Evolutionary conservation across 768 basidiomycete species (phyloP).

Genomic region (Gloeostereum incarnatum): DNA sequence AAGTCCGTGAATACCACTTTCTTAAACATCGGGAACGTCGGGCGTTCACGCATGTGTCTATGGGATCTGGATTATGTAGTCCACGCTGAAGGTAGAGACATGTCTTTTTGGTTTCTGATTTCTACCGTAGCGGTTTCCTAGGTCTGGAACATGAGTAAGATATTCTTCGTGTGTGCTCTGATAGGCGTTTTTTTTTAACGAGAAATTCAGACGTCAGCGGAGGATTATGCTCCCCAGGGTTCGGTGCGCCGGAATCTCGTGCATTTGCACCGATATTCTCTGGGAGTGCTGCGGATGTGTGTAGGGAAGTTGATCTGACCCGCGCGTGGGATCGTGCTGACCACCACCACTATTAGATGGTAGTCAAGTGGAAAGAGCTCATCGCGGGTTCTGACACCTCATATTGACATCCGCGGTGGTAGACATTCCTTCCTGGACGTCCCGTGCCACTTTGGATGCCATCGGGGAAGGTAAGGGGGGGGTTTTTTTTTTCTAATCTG

Average conservation of each 20-base stretch:
- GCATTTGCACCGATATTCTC: constrained; percentile 41
- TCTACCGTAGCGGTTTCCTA: constrained; percentile 41
- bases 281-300: constrained; percentile 31
- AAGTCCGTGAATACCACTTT: too few species aligned
- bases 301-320: constrained; percentile 14
- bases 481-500: background rate
- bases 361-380: constrained; percentile 40
- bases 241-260: constrained; percentile 34
- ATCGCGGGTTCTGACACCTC: constrained; percentile 30
- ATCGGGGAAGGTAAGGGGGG: constrained; percentile 38
- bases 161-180: constrained; percentile 10
- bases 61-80: too few species aligned
- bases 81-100: too few species aligned
- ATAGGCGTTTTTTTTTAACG: constrained; percentile 20
- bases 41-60: constrained; percentile 17
- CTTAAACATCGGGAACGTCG: too few species aligned
- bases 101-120: constrained; percentile 2
- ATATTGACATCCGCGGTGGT: constrained; percentile 29
- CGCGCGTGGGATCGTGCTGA: constrained; percentile 11
- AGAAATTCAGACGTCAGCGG: too few species aligned
- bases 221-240: too few species aligned
- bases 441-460: constrained; percentile 40
- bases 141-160: too few species aligned
- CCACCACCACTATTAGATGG: constrained; percentile 23
- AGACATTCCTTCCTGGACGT: constrained; percentile 41